Base-by-base conservation (phyloP, 495 filamentous ascomycete species). In the Hamigera avellanea region DNA sequence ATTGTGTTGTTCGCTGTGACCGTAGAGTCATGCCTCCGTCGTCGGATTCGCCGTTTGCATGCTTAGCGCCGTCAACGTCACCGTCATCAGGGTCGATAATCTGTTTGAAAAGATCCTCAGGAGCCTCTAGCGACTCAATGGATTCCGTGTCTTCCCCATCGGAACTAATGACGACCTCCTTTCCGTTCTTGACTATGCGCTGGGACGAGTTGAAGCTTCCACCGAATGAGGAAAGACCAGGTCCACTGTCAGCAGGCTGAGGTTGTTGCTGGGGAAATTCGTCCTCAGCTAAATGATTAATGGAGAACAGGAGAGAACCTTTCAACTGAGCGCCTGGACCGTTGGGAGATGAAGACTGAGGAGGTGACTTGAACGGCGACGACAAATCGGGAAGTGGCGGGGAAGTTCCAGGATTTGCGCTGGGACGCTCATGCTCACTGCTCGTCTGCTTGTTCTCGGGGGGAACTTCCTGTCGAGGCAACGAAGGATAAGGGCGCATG, bases 71-170 rank as follows among this genome's bases (percentile, higher is more conserved):
- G 10, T 4, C 14, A 13, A 9, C 43, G 45, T 36, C 3, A 14
- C 19, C 21, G 26, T 19, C 18, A 8, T 27, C 40, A 10, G 38
- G 40, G 26, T 37, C 29, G 0, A 30, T 25, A 16, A 53, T 45
- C 10, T 34, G 45, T 44, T 53, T 50, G 25, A 70, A 53, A 5
- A 66, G 46, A n/a, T 55, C 53, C 8, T 56, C 54, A 4, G 62
- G 59, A 32, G 64, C 62, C 27, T 64, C 66, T 15, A 73, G 49
- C n/a, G 59, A 66, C n/a, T 42, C 49, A 37, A 76, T 66, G 0
- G 75, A 78, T 40, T 75, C 75, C 1, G 59, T 64, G 8, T 73
- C 75, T 17, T 84, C 81, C 36, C 78, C 78, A 46, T 87, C 83
- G 0, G 83, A 88, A 39, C 65, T 70, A 35, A 86, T 78, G 19